A percentile compares a stretch with the other conserved stretches of the same genome.
Conservation (phyloP, 192 early-diverging fungal species). For the Phycomyces nitens region DNA sequence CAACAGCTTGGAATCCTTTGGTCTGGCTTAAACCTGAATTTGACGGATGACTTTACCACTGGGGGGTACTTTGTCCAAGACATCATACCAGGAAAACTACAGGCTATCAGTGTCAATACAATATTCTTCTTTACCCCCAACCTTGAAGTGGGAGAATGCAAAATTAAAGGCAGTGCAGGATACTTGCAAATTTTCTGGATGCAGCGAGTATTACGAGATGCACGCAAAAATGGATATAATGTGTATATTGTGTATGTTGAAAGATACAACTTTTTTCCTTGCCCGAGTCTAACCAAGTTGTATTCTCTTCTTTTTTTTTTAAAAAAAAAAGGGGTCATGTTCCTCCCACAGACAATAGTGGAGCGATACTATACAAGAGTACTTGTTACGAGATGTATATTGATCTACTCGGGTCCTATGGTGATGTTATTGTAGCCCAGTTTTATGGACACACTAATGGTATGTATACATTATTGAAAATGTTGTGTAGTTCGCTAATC, state of each 20-base stretch:
- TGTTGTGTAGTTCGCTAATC: too few species aligned
- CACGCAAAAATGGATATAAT: conserved; percentile 2
- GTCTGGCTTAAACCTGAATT: conserved; percentile 31
- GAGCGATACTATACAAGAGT: conserved; percentile 14
- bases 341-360: conserved; percentile 23
- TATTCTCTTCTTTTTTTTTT: too few species aligned
- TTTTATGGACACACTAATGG: conserved; percentile 39
- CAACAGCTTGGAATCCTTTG: conserved; percentile 23
- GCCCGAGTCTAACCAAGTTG: too few species aligned
- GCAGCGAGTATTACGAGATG: conserved; percentile 16
- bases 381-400: conserved; percentile 26
- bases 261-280: neutral
- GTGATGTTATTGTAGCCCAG: conserved; percentile 33
- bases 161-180: conserved; percentile 16
- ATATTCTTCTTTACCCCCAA: conserved; percentile 34
- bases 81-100: conserved; percentile 18
- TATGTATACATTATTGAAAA: conserved; percentile 4
- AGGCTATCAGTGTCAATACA: conserved; percentile 31
- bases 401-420: conserved; percentile 33
- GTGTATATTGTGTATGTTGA: conserved; percentile 24
- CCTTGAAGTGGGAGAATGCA: conserved; percentile 25
- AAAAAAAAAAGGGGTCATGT: conserved; percentile 14
- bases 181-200: conserved; percentile 32
- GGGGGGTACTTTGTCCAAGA: conserved; percentile 38
- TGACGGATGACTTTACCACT: conserved; percentile 23